These are phyloP conservation scores for Daldinia loculata DNA, from an alignment of 495 filamentous ascomycete species.

Conservation along the genomic window DNA sequence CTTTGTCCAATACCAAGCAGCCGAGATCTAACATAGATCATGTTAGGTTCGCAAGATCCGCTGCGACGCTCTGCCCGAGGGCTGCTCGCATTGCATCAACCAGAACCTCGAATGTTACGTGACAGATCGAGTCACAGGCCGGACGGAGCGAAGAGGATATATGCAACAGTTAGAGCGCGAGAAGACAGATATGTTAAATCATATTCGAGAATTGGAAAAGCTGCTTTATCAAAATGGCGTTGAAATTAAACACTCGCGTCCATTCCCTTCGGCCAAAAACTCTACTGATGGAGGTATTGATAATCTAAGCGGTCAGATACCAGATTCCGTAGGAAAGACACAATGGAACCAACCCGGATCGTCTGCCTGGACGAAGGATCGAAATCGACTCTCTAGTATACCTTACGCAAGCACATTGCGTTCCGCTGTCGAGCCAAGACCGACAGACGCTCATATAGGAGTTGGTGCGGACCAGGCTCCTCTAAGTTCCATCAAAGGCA, in stretches of 20 bases:
- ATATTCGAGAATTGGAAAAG: slow-evolving; percentile 61
- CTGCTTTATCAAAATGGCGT: slow-evolving; percentile 52
- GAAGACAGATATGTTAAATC: slow-evolving; percentile 62
- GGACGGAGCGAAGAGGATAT: slow-evolving; percentile 79
- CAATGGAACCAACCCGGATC: slow-evolving; percentile 57
- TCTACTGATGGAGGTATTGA: slow-evolving; percentile 45
- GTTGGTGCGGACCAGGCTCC: slow-evolving; percentile 71
- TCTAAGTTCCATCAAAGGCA: slow-evolving; percentile 77
- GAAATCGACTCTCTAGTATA: slow-evolving; percentile 21
- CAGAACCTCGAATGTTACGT: slow-evolving; percentile 77
- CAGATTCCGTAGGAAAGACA: slow-evolving; percentile 43
- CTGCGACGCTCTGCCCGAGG: slow-evolving; percentile 76
- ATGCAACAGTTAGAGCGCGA: slow-evolving; percentile 68
- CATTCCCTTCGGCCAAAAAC: slow-evolving; percentile 37
- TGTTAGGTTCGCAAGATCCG: slow-evolving; percentile 80
- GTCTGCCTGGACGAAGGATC: slow-evolving; percentile 60
- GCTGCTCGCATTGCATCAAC: slow-evolving; percentile 78
- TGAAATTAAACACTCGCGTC: slow-evolving; percentile 51
- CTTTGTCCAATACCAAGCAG: not conserved
- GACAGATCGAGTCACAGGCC: slow-evolving; percentile 87
- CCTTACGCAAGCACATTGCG: slow-evolving; percentile 40
- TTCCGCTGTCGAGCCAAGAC: slow-evolving; percentile 49
- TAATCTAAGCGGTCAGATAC: slow-evolving; percentile 41
- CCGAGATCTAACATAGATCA: slow-evolving; percentile 32
- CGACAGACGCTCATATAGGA: slow-evolving; percentile 75